These are phyloP conservation scores for Ganoderma boninense DNA, from an alignment of 1,284 basidiomycete species.

Conservation along the genomic window DNA sequence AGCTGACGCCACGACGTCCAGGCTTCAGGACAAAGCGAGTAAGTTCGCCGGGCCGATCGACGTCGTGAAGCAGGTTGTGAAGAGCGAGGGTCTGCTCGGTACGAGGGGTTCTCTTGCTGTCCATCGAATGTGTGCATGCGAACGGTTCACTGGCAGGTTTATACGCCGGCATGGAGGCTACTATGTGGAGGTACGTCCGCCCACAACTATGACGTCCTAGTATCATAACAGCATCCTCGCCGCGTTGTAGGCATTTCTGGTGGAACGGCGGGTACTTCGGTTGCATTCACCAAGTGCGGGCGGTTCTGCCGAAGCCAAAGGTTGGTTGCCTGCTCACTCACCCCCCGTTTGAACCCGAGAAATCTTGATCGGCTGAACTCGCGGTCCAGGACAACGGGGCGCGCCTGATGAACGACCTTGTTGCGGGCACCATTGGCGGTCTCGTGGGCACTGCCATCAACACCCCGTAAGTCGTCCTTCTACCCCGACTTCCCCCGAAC, in stretches of 20 bases:
- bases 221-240: neutral
- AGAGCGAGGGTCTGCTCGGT: conserved; percentile 83
- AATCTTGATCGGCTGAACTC: neutral
- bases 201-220: neutral
- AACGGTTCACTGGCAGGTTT: conserved; percentile 65
- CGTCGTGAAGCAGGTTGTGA: conserved; percentile 83
- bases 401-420: conserved; percentile 88
- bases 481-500: neutral
- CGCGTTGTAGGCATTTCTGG: conserved; percentile 71
- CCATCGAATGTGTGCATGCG: neutral
- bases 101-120: neutral
- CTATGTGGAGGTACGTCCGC: conserved; percentile 84
- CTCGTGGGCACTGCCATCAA: conserved; percentile 87
- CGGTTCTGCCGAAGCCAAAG: conserved; percentile 85
- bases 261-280: conserved; percentile 97
- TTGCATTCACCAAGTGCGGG: conserved; percentile 86
- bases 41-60: conserved; percentile 92
- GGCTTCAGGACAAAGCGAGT: conserved; percentile 91
- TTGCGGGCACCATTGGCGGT: conserved; percentile 91
- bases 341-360: neutral
- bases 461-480: conserved; percentile 67
- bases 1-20: conserved; percentile 36
- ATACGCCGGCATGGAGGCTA: conserved; percentile 94
- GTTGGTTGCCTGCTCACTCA: conserved; percentile 49
- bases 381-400: conserved; percentile 67